Base-by-base conservation (phyloP, 176 grass and related monocot genomes). In the Ananas comosus region DNA sequence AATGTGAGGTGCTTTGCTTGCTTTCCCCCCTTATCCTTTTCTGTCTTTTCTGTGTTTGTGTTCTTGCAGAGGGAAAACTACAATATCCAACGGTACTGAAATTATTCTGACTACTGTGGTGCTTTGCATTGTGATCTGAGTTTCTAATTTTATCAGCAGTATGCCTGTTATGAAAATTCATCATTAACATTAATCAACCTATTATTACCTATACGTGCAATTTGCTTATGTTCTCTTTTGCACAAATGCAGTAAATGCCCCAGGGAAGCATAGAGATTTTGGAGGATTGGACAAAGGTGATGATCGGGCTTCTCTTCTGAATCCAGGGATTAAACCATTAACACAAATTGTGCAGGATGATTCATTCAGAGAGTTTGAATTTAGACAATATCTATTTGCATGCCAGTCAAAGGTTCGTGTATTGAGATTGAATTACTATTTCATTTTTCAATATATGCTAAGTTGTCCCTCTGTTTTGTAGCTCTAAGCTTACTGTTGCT, bases 371-470 rank as follows among this genome's bases (percentile, higher is more conserved):
- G 94, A 99, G 81, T 99, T 99, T 82, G 94, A 99, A 42, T 99
- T 99, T 74, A 85, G 94, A 52, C 94, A 99, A 57, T 99, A 99
- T 82, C 86, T 93, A 86, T 99, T 93, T 90, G 89, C 94, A 65
- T 93, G 94, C 81, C 94, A 99, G 78, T 74, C 84, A 72, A 93
- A 99, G 94, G 94, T 99, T 47, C 82, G 82, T 70, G 51, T 57
- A 67, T 78, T 48, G 10, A 10, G 49, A 69, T 49, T 61, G 47
- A 8, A 12, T 19, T 18, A 5, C 42, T 59, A 29, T 69, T 21
- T 4, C 51, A 18, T 48, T 13, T 21, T n/a, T 67, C 48, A 54
- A 19, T 72, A 17, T 52, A 59, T 61, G 7, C 13, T 53, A 8
- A 11, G 21, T 9, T 53, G n/a, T 18, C 64, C 3, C n/a, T 42